Base-by-base conservation (phyloP, 2,329 filamentous ascomycete species). In the Fusarium mexicanum region DNA sequence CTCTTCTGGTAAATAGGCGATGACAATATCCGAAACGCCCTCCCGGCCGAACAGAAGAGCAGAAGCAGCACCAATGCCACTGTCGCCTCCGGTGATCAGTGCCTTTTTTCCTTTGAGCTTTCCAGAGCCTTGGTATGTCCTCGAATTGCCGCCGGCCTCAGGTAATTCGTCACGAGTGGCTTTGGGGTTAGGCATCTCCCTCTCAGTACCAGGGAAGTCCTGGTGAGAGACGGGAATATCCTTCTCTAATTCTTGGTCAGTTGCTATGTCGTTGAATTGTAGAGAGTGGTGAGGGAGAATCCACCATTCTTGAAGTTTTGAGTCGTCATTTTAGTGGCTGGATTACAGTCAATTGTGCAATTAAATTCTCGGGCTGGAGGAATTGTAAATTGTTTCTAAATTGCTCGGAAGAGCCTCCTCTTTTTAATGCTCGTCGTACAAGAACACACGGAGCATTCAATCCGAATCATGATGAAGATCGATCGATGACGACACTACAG, bases 21-120 rank as follows among this genome's bases (percentile, higher is more conserved):
- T 94, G 66, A 93, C 86, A 58, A 88, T 90, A 71, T 93, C 90
- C 4, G 71, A 74, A 20, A 93, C 93, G 11, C 93, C 94, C 82
- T 96, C 94, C 87, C 94, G 92, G 44, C 93, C 93, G 77, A 92
- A 96, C 1, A 96, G 86, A 22, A 96, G 87, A 3, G 94, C 93
- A 3, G 91, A 89, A 3, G 94, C 91, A 43, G 93, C 90, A 12
- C 94, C 93, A 73, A 96, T 96, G 4, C 94, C 93, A 12, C 89
- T 92, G 81, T 96, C 93, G 8, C 94, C 94, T 22, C 93, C 93
- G 0, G 94, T 96, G 77, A 96, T 96, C 66, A 96, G 83, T 13
- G 93, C 93, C 67, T 90, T 93, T 82, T 92, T 93, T 71, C 91
- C 93, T 77, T 89, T 83, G 12, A 96, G 89, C 84, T 96, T 97